phyloP scores from a whole-genome alignment of 345 rosid genomes.

The Fremontodendron californicum region DNA sequence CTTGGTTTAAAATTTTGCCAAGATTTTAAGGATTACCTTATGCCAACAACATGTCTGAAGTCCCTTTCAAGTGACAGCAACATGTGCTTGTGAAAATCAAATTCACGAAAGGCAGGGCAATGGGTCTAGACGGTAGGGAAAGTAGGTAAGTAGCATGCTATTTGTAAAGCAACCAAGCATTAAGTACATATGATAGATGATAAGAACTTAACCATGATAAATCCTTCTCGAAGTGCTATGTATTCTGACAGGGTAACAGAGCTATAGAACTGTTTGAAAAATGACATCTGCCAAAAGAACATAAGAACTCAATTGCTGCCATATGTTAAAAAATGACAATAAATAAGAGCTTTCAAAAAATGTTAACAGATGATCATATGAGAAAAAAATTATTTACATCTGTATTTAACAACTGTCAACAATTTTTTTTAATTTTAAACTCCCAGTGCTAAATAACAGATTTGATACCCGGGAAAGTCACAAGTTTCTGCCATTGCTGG shows the following conservation, averaged over 20 bases:
- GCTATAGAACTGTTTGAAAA: conserved; percentile 77
- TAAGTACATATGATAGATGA: not conserved
- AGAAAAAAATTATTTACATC: not conserved
- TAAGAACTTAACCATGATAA: conserved; percentile 49
- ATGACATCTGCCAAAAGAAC: conserved; percentile 53
- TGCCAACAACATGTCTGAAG: conserved; percentile 70
- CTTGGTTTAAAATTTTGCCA: not conserved
- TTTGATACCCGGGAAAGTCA: not conserved
- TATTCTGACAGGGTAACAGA: conserved; percentile 77
- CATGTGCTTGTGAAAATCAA: conserved; percentile 71
- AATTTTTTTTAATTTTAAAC: not conserved
- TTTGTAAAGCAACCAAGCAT: not conserved
- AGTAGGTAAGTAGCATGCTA: not conserved
- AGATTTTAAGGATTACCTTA: conserved; percentile 43
- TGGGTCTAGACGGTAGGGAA: conserved; percentile 38
- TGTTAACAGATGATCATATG: not conserved
- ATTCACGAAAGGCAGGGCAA: conserved; percentile 24
- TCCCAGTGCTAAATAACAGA: not conserved
- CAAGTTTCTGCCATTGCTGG: not conserved
- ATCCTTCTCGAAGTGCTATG: conserved; percentile 68
- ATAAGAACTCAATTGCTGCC: not conserved
- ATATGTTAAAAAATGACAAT: not conserved
- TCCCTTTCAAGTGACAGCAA: conserved; percentile 54
- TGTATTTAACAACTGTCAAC: no score
- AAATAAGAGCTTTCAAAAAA: not conserved